Conservation (phyloP, 192 early-diverging fungal species). For the Gorgonomyces haynaldii region DNA sequence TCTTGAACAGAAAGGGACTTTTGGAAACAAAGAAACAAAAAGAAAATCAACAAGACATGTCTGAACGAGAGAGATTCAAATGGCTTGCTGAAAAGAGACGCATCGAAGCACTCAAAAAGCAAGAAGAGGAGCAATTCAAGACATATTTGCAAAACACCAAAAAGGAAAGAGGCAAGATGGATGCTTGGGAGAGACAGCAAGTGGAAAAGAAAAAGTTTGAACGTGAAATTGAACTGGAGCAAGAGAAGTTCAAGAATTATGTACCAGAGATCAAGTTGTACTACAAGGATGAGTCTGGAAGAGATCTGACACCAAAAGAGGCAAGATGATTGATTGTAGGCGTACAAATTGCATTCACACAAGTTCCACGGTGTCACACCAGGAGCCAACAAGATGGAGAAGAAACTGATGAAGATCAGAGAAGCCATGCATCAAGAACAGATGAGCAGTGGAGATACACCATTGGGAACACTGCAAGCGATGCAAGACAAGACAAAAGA, state of each 20-base stretch:
- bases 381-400: slow-evolving; percentile 92
- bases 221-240: slow-evolving; percentile 28
- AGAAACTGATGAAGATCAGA: slow-evolving; percentile 66
- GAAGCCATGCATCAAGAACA: slow-evolving; percentile 66
- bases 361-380: slow-evolving; percentile 91
- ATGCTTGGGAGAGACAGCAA: slow-evolving; percentile 21
- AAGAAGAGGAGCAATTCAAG: slow-evolving; percentile 33
- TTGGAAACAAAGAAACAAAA: slow-evolving; percentile 54
- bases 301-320: slow-evolving; percentile 72
- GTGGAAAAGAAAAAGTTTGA: slow-evolving; percentile 15
- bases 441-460: slow-evolving; percentile 62
- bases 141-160: slow-evolving; percentile 22
- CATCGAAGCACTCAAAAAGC: slow-evolving; percentile 38
- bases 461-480: slow-evolving; percentile 61
- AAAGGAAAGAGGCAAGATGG: slow-evolving; percentile 48
- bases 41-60: slow-evolving; percentile 49
- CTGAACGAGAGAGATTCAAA: slow-evolving; percentile 42
- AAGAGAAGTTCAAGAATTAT: slow-evolving; percentile 78
- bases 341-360: slow-evolving; percentile 80
- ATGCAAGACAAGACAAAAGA: slow-evolving; percentile 59
- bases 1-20: slow-evolving; percentile 70
- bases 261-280: slow-evolving; percentile 80
- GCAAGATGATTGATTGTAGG: slow-evolving; percentile 37
- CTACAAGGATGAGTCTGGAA: slow-evolving; percentile 83
- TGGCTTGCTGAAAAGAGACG: slow-evolving; percentile 63